These are phyloP conservation scores for Firmiana major DNA, from an alignment of 345 rosid species.

Conservation along the genomic window DNA sequence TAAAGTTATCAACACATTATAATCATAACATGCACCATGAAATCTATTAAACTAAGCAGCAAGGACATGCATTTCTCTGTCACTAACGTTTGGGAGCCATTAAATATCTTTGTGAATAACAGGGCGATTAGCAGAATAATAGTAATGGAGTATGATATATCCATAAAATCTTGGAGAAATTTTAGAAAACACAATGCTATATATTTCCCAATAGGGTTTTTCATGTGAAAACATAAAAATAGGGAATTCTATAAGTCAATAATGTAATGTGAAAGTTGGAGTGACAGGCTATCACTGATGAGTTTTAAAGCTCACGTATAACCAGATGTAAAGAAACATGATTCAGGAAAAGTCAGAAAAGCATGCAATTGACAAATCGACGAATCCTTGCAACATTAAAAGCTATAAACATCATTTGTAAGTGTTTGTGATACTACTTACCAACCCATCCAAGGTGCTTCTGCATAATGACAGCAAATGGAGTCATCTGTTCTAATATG, in stretches of 20 bases:
- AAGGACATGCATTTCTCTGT: neutral
- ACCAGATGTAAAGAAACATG: neutral
- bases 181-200: neutral
- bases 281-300: neutral
- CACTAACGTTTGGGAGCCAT: neutral
- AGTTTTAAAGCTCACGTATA: neutral
- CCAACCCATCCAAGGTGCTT: slow-evolving; percentile 99
- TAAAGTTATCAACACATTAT: neutral
- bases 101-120: neutral
- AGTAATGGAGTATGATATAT: neutral
- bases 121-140: neutral
- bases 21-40: neutral
- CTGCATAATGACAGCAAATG: slow-evolving; percentile 98
- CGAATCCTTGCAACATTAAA: neutral
- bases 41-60: neutral
- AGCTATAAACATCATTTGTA: neutral
- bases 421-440: slow-evolving; percentile 33
- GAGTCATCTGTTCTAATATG: slow-evolving; percentile 91
- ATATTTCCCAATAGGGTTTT: neutral
- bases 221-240: neutral
- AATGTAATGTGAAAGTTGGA: neutral
- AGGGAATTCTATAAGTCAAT: neutral
- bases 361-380: neutral
- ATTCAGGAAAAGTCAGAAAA: neutral
- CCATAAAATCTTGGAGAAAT: neutral